These are phyloP conservation scores for Colletotrichum lupini DNA, from an alignment of 2,329 filamentous ascomycete species.

Conservation along the genomic window DNA sequence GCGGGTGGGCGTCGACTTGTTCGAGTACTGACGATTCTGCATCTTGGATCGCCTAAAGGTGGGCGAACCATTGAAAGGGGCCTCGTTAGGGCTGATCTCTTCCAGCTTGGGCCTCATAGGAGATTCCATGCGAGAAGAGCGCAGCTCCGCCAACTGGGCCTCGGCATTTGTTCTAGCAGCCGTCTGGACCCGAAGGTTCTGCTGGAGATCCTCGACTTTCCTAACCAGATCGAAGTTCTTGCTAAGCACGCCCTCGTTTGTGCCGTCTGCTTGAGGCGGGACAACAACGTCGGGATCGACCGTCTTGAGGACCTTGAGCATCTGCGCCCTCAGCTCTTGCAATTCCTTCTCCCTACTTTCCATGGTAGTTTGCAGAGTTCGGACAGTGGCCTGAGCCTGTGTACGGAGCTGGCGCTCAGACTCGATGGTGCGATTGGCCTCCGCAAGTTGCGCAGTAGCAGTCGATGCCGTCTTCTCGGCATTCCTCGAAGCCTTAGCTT, in stretches of 20 bases:
- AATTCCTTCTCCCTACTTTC: slow-evolving; percentile 86
- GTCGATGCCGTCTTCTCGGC: slow-evolving; percentile 90
- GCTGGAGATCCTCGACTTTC: slow-evolving; percentile 88
- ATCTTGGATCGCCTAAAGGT: slow-evolving; percentile 70
- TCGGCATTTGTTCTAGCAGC: slow-evolving; percentile 87
- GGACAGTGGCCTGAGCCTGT: slow-evolving; percentile 87
- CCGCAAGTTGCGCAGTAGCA: slow-evolving; percentile 84
- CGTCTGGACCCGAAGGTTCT: slow-evolving; percentile 84
- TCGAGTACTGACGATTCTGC: slow-evolving; percentile 72
- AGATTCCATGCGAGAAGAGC: slow-evolving; percentile 75
- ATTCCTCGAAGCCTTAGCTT: slow-evolving; percentile 89
- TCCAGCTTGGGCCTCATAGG: slow-evolving; percentile 81
- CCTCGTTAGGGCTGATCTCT: slow-evolving; percentile 88
- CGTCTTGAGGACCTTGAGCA: slow-evolving; percentile 85
- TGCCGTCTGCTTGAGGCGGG: slow-evolving; percentile 68
- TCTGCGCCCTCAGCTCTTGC: slow-evolving; percentile 80
- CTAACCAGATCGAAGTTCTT: slow-evolving; percentile 86
- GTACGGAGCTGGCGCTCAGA: slow-evolving; percentile 87
- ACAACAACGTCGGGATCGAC: slow-evolving; percentile 82
- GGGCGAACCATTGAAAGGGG: slow-evolving; percentile 79
- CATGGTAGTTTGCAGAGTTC: slow-evolving; percentile 81
- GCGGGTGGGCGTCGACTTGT: slow-evolving; percentile 81
- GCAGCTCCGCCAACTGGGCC: slow-evolving; percentile 81
- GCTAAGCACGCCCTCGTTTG: slow-evolving; percentile 69
- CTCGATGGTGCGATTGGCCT: slow-evolving; percentile 89